Percentiles rank a stretch among this genome's conserved stretches.
Evolutionary conservation across 169 alveolate species (phyloP).

Genomic region (Plasmodium knowlesi): DNA sequence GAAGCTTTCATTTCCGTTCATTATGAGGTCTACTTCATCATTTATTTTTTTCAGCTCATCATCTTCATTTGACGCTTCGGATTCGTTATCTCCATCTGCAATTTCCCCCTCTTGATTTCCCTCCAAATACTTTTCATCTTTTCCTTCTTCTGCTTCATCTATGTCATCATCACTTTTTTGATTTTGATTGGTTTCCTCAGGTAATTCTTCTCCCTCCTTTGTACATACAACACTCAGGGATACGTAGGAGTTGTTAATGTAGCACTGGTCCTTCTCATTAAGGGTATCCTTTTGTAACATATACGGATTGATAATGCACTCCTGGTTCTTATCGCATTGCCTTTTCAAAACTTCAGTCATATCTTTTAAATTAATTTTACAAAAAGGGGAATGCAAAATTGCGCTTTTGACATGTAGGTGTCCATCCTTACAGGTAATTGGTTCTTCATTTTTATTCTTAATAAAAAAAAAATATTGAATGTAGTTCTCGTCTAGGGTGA

Average conservation of each 20-base stretch:
- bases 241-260: constrained; percentile 15
- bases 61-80: background rate
- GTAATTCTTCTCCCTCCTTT: background rate
- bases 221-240: constrained; percentile 26
- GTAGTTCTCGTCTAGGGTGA: constrained; percentile 6
- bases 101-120: background rate
- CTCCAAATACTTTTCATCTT: background rate
- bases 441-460: constrained; percentile 49
- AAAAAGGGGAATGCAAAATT: constrained; percentile 18
- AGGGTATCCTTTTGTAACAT: background rate
- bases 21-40: constrained; percentile 6
- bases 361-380: constrained; percentile 11
- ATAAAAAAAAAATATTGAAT: constrained; percentile 29
- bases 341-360: constrained; percentile 9
- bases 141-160: background rate
- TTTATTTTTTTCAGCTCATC: background rate
- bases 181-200: background rate
- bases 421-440: constrained; percentile 24
- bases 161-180: background rate
- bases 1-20: background rate
- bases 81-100: background rate
- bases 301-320: constrained; percentile 28
- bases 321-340: constrained; percentile 14
- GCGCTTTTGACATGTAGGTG: constrained; percentile 16
- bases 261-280: constrained; percentile 16